phyloP scores from a whole-genome alignment of 73 alveolate species.

The Paramecium octaurelia region DNA sequence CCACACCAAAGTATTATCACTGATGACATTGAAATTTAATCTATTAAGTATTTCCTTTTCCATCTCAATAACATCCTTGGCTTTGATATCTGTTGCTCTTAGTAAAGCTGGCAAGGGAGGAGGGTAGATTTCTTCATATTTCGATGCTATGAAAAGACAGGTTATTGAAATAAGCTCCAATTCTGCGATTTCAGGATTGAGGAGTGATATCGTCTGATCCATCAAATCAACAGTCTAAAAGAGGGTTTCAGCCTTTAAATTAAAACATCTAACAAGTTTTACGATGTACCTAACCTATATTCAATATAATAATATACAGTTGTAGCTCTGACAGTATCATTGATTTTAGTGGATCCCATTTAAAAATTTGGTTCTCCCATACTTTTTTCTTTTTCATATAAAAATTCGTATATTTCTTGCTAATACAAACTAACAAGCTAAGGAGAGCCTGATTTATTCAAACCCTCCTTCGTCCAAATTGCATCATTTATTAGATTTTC shows the following conservation, averaged over 20 bases:
- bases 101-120: constrained; percentile 46
- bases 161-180: constrained; percentile 23
- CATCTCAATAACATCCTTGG: neutral
- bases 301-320: neutral
- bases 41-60: neutral
- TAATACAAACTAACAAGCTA: neutral
- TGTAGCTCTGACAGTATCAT: neutral
- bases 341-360: neutral
- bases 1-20: constrained; percentile 17
- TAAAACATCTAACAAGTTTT: neutral
- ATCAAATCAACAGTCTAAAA: neutral
- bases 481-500: neutral
- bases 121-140: constrained; percentile 59
- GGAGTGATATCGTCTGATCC: neutral
- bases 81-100: neutral
- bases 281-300: neutral
- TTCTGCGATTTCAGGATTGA: neutral
- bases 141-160: constrained; percentile 41
- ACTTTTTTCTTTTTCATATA: neutral
- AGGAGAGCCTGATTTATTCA: neutral
- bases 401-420: neutral
- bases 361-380: neutral
- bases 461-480: neutral
- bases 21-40: constrained; percentile 9
- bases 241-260: neutral